These are phyloP conservation scores for Eucalyptus sp. DNA, from an alignment of 345 rosid genomes.

Conservation along the genomic window DNA sequence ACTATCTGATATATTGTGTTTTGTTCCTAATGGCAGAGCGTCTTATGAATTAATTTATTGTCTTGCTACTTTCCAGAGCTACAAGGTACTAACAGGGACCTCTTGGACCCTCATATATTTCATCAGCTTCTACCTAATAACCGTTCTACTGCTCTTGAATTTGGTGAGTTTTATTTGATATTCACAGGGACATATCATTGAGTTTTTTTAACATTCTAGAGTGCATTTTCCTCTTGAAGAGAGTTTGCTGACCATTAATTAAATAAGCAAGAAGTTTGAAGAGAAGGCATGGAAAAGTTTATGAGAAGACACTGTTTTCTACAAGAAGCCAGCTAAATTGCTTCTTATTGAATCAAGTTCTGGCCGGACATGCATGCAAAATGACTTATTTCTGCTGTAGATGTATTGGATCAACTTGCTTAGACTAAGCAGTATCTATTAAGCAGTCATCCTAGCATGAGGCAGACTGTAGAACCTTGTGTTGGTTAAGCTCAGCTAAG, in stretches of 20 bases:
- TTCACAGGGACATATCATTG: not conserved
- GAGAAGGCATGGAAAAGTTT: not conserved
- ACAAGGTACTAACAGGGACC: conserved; percentile 69
- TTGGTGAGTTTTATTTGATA: conserved; percentile 44
- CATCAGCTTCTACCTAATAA: conserved; percentile 84
- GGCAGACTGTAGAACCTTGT: not conserved
- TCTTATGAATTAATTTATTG: not conserved
- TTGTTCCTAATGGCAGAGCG: not conserved
- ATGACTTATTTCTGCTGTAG: not conserved
- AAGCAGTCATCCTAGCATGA: not conserved
- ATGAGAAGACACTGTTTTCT: not conserved
- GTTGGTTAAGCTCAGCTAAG: not conserved
- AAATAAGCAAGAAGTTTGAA: not conserved
- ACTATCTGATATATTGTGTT: not conserved
- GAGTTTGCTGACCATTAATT: not conserved
- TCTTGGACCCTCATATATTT: conserved; percentile 73
- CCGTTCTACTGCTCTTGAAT: conserved; percentile 72
- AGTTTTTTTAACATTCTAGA: not conserved
- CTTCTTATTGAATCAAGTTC: not conserved
- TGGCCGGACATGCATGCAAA: not conserved
- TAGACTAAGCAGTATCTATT: not conserved
- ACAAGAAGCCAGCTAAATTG: not conserved
- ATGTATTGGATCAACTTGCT: not conserved
- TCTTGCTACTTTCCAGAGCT: conserved; percentile 42
- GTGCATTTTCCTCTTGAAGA: not conserved